Percentiles rank a stretch among this genome's conserved stretches.
These are phyloP conservation scores for Verticillium zaregamsianum DNA, from an alignment of 2,329 filamentous ascomycete genomes.

Conservation along the genomic window DNA sequence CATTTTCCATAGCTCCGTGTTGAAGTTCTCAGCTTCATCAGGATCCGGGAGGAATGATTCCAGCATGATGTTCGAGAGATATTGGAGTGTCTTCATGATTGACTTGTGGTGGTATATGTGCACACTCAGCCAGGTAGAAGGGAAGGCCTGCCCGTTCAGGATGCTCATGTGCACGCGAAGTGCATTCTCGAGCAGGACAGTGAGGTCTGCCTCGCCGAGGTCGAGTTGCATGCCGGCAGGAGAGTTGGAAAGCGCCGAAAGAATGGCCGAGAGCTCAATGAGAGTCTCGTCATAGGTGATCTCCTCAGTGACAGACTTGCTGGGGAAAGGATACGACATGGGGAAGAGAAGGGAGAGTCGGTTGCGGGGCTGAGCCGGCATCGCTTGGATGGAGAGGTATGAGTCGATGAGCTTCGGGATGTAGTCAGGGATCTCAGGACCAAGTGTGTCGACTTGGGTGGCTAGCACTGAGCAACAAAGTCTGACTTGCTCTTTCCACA, in stretches of 20 bases:
- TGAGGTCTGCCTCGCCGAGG: conserved; percentile 68
- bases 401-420: conserved; percentile 89
- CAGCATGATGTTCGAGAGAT: conserved; percentile 74
- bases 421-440: conserved; percentile 80
- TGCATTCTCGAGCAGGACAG: conserved; percentile 70
- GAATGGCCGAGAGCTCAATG: conserved; percentile 81
- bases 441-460: conserved; percentile 74
- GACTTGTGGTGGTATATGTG: conserved; percentile 92
- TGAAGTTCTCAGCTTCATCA: conserved; percentile 87
- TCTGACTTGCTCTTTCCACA: conserved; percentile 90
- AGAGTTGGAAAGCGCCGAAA: conserved; percentile 76
- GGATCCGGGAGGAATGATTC: conserved; percentile 81
- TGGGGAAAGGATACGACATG: conserved; percentile 82
- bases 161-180: conserved; percentile 87
- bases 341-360: conserved; percentile 87
- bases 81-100: conserved; percentile 79
- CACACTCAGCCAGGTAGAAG: conserved; percentile 83
- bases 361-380: conserved; percentile 49
- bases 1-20: conserved; percentile 88
- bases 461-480: conserved; percentile 91
- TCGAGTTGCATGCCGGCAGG: conserved; percentile 73
- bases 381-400: conserved; percentile 69
- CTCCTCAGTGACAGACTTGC: conserved; percentile 59
- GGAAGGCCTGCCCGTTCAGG: conserved; percentile 84
- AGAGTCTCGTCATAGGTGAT: conserved; percentile 76